A percentile compares a stretch with the other conserved stretches of the same genome.
These are phyloP conservation scores for Serendipita indica DNA, from an alignment of 768 basidiomycete species.

Conservation along the genomic window DNA sequence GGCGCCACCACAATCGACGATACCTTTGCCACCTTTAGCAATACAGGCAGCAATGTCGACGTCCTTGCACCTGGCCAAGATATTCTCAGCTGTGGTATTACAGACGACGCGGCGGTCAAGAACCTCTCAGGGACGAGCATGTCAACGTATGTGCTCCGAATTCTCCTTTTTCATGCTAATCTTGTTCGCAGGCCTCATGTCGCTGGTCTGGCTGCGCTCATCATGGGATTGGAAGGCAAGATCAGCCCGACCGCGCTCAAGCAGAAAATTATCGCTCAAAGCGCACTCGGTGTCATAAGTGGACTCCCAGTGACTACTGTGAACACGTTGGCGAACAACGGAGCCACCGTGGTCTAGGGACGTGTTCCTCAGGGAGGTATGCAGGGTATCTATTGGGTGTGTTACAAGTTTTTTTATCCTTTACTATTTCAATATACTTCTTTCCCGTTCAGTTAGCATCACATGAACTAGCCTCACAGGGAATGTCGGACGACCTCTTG, in stretches of 20 bases:
- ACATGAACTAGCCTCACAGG: too few species aligned
- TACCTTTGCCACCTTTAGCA: conserved; percentile 2
- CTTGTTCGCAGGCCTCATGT: not conserved
- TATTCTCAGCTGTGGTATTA: not conserved
- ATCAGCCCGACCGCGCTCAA: not conserved
- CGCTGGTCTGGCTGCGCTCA: not conserved
- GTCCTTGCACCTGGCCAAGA: conserved; percentile 4
- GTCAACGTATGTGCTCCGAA: not conserved
- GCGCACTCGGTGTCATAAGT: not conserved
- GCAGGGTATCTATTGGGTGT: too few species aligned
- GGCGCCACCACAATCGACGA: conserved; percentile 4
- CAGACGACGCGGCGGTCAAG: not conserved
- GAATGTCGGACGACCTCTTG: too few species aligned
- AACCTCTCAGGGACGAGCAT: conserved; percentile 3
- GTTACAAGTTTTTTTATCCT: too few species aligned
- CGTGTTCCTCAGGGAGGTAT: too few species aligned
- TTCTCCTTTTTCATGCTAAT: not conserved
- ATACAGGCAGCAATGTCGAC: not conserved
- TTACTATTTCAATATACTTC: too few species aligned
- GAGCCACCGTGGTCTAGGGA: not conserved
- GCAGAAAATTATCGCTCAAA: not conserved
- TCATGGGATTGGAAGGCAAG: not conserved
- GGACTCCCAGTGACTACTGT: not conserved
- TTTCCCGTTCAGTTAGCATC: too few species aligned
- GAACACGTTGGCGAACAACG: not conserved